These are phyloP conservation scores for Zygosaccharomyces pseudobailii DNA, from an alignment of 1,139 yeast species.

Conservation along the genomic window DNA sequence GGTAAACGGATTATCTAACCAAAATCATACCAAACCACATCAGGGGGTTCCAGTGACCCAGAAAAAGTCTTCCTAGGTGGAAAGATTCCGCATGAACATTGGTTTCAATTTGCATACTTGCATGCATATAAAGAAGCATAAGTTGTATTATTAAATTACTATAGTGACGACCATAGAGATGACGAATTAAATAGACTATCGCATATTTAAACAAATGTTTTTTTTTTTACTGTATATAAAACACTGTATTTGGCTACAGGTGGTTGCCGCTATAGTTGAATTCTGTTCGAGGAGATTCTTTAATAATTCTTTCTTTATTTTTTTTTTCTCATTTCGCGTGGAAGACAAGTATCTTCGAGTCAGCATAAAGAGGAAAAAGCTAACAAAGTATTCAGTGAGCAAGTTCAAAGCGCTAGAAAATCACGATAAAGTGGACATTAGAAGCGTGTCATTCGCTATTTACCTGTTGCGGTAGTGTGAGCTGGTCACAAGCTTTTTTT, in stretches of 20 bases:
- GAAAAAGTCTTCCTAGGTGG: constrained; percentile 5
- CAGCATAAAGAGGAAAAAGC: background rate
- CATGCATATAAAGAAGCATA: background rate
- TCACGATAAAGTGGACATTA: background rate
- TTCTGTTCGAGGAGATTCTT: background rate
- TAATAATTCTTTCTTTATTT: background rate
- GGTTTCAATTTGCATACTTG: constrained; percentile 1
- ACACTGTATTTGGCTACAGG: background rate
- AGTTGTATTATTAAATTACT: constrained; percentile 4
- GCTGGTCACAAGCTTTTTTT: background rate
- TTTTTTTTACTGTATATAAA: background rate
- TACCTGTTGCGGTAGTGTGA: background rate
- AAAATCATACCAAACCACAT: constrained; percentile 6
- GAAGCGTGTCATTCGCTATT: background rate
- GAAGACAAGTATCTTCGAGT: background rate
- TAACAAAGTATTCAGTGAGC: background rate
- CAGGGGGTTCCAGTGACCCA: constrained; percentile 6
- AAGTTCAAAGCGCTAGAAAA: background rate
- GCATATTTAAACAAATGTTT: background rate
- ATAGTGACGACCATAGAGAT: constrained; percentile 4
- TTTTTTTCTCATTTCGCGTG: background rate
- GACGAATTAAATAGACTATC: constrained; percentile 4
- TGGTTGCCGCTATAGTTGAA: background rate
- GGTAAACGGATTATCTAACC: constrained; percentile 4
- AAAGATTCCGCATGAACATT: constrained; percentile 2